A percentile compares a stretch with the other conserved stretches of the same genome.
These are phyloP conservation scores for Amylostereum areolatum DNA, from an alignment of 1,284 basidiomycete genomes.

Conservation along the genomic window DNA sequence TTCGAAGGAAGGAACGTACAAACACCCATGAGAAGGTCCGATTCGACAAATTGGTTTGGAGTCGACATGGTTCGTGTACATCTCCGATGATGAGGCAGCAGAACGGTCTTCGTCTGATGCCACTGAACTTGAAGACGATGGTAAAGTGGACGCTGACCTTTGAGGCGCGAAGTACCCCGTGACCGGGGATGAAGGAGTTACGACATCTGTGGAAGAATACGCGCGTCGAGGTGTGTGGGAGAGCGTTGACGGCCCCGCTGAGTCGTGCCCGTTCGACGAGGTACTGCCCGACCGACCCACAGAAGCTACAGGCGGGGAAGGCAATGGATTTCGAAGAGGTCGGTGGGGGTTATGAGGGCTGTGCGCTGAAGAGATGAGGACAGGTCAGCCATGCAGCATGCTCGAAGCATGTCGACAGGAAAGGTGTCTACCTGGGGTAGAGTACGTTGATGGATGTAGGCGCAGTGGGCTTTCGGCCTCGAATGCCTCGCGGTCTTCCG, in stretches of 20 bases:
- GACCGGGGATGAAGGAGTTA: background rate
- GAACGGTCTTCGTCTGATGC: background rate
- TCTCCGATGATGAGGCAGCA: background rate
- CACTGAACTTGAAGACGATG: background rate
- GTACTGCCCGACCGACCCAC: no score
- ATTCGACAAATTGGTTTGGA: conserved; percentile 54
- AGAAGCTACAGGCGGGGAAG: no score
- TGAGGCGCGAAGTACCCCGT: conserved; percentile 6
- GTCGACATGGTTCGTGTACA: conserved; percentile 19
- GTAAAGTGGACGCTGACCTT: background rate
- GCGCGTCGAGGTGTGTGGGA: no score
- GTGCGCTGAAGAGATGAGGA: background rate
- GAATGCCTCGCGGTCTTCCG: conserved; percentile 19
- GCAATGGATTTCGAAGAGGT: background rate
- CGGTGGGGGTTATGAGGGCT: background rate
- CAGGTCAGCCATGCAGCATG: background rate
- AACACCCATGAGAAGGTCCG: conserved; percentile 53
- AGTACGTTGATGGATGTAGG: background rate
- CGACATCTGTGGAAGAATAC: background rate
- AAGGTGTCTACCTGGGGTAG: background rate
- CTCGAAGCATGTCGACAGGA: background rate
- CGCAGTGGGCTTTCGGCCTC: background rate
- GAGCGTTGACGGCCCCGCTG: no score
- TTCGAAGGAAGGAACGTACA: conserved; percentile 44
- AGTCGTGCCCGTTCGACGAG: no score